Base-by-base conservation (phyloP, 1,284 basidiomycete species). In the Singerocomus inundabilis region DNA sequence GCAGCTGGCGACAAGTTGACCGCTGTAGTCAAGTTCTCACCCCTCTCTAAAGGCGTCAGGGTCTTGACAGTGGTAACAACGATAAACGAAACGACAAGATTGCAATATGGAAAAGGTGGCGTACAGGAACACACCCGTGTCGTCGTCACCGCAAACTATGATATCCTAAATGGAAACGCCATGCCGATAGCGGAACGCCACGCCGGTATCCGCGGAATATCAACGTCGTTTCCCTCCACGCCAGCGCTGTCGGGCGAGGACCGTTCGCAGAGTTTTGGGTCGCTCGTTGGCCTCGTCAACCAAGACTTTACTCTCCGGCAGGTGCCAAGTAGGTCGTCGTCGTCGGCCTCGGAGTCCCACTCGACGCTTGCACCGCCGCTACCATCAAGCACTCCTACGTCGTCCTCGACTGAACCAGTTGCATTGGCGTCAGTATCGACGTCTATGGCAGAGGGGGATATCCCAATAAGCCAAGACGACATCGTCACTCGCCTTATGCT, bases 1-100 rank as follows among this genome's bases (percentile, higher is more conserved):
- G 91, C 92, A 0, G 89, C 87, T 0, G 93, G 93, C 6, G 93
- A 96, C 69, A 79, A 78, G 13, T 74, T 96, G 48, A 87, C 85
- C 0, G 85, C 91, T 1, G 74, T 88, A 18, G 79, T 93, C 70
- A 96, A 95, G 68, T 91, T 96, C 65, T 84, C 84, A 44, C 93
- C 94, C 0, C 73, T 96, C 10, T 74, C 79, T 34, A 97, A 98
- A 68, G 94, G 94, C 11, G 85, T 90, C 6, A 73, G 77, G 36
- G 85, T 97, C 10, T 70, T 83, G 4, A 79, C 70, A 45, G 78
- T 95, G 25, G 73, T 76, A 25, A 88, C 85, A 3, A 78, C 82
- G 6, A 74, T 97, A 48, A 84, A 86, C 54, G 93, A 96, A 70
- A 80, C 83, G 8, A 81, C 84, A 5, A 88, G 86, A 67, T 72